Base-by-base conservation (phyloP, 495 filamentous ascomycete species). In the Penicillium cosmopolitanum region DNA sequence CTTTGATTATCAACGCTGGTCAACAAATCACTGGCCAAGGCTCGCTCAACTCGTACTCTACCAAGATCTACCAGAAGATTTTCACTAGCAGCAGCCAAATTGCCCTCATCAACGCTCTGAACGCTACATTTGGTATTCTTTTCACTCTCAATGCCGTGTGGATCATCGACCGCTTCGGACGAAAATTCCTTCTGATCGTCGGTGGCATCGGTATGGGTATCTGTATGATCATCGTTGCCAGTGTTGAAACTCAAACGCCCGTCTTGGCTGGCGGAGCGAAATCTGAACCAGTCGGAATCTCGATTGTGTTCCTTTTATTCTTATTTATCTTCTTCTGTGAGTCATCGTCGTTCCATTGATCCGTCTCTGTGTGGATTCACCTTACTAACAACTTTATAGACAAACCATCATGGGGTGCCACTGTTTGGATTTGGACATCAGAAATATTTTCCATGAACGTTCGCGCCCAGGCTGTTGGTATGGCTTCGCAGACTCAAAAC, bases 71-170 rank as follows among this genome's bases (percentile, higher is more conserved):
- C 70, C 75, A 87, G 70, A 84, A 85, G 66, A 79, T 88, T n/a
- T 88, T 84, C 67, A 73, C 70, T 13, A 77, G 72, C 53, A 58
- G 60, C 33, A 72, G 76, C 34, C 63, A 77, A 48, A 90, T 90
- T 72, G 80, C 84, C 23, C 76, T 91, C 31, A 86, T 92, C 75
- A 91, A 89, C 34, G 87, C 88, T 23, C 76, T 86, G 18, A 79
- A 77, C 18, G 87, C 92, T 62, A 92, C 91, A 60, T 88, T 91
- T 53, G 83, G 80, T 54, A 79, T 79, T 54, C 18, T 79, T 64
- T 89, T 86, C 47, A 93, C 90, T 5, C 82, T 89, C 40, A 84
- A 89, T 40, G 86, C 88, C 15, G 84, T 93, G 64, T 93, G 83
- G 72, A 73, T 84, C 43, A 77, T 87, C 57, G 89, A 93, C 69